A percentile compares a stretch with the other conserved stretches of the same genome.
Conservation (phyloP, 345 rosid genomes). For the Euphorbia lathyris region DNA sequence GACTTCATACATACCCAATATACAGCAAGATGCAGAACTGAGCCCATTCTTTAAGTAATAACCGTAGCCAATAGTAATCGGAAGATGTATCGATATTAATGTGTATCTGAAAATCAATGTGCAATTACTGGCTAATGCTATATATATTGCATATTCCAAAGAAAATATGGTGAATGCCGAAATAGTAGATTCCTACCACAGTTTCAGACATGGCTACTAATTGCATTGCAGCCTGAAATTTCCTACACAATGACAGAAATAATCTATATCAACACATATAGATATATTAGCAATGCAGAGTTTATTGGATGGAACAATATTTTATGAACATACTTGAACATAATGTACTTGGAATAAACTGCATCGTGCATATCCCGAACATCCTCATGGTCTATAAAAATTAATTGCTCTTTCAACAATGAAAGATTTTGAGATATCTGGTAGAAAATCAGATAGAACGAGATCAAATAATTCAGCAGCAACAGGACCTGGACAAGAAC, state of each 20-base stretch:
- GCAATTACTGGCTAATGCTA: conserved; percentile 1
- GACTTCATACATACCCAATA: conserved; percentile 57
- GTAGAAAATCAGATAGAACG: conserved; percentile 77
- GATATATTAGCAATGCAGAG: neutral
- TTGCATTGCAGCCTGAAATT: conserved; percentile 90
- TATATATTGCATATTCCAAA: neutral
- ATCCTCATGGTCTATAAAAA: conserved; percentile 76
- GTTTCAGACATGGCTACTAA: conserved; percentile 82
- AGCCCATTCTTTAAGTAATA: conserved; percentile 82
- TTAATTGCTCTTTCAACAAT: conserved; percentile 62
- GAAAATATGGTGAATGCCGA: neutral
- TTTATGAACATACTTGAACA: conserved; percentile 68
- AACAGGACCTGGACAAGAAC: conserved; percentile 58
- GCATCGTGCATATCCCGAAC: conserved; percentile 82
- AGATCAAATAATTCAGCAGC: conserved; percentile 71
- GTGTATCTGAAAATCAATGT: conserved; percentile 49
- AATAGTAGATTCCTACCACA: conserved; percentile 44
- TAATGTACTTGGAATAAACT: conserved; percentile 63
- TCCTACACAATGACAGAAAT: conserved; percentile 43
- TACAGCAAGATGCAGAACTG: conserved; percentile 79
- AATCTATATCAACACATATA: neutral
- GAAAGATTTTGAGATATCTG: conserved; percentile 74
- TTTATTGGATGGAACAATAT: neutral
- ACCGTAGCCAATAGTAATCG: conserved; percentile 73
- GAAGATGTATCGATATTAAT: conserved; percentile 68